Base-by-base conservation (phyloP, 2,329 filamentous ascomycete genomes). In the Diaporthe ampelina region DNA sequence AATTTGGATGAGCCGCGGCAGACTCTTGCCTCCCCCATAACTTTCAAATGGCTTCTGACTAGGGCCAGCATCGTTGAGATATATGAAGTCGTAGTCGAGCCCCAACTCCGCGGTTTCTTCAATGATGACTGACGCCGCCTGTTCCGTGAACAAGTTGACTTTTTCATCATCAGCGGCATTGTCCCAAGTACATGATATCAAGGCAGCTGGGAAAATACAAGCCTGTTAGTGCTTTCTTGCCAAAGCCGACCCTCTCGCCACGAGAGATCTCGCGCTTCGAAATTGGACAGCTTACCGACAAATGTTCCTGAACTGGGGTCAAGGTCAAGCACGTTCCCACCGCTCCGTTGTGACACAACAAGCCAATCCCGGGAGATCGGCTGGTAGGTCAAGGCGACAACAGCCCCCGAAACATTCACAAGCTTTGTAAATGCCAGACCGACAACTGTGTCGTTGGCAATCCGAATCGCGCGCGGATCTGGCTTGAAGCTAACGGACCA, bases 281-380 rank as follows among this genome's bases (percentile, higher is more conserved):
- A 13, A 37, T 37, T 13, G 37, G 11, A 37, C 13, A 15, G 56
- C 65, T 54, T 24, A 71, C 68, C 54, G 15, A 71, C 50, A 29
- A 71, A 59, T 24, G 37, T 61, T 35, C 54, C 68, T 5, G 24
- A n/a, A 37, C 50, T 21, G 4, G 68, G 68, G 43, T 71, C 68
- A 26, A 71, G 40, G 24, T n/a, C 69, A 29, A 71, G 5, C 6
- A 59, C 56, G 15, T 71, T 59, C 6, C 43, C 56, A 21, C 56
- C 56, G 19, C 29, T 24, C 8, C 11, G n/a, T n/a, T 50, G 56
- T 58, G 69, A 59, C 8, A 26, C 69, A 17, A 59, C 6, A 24
- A 71, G 56, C 37, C 43, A 71, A 24, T 21, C 29, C 17, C 43
- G 35, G 19, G 54, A 59, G 26, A 61, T 52, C 7, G 56, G 69